Base-by-base conservation (phyloP, 2,329 filamentous ascomycete species). In the Colletotrichum sojae region DNA sequence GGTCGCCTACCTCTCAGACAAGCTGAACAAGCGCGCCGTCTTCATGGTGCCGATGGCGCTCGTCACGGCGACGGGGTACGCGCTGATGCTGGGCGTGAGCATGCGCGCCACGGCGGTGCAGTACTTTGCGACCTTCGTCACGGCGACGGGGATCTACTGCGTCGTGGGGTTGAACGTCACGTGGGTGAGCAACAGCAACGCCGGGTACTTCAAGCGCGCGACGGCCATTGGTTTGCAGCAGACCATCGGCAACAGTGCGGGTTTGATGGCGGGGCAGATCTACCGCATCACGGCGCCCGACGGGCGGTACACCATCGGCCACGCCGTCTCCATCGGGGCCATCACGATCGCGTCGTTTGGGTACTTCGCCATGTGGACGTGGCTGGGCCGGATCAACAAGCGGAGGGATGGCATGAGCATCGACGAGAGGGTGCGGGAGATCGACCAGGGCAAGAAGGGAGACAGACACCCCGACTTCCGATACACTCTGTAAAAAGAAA, bases 41-140 rank as follows among this genome's bases (percentile, higher is more conserved):
- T 79, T 92, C 93, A 67, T 70, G 63, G 57, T 68, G 4, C 63
- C 63, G 0, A 67, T 67, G 63, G 67, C 67, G 70, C 90, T 93
- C 18, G 71, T 78, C 36, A 82, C 89, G 36, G 88, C 89, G 0
- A 61, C 84, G 2, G 85, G 85, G 0, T 87, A 87, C 70, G 80
- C 85, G 12, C 72, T 88, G 69, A 76, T 88, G 27, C 82, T 81
- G 52, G 84, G 83, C 3, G 77, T 84, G 3, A 81, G 83, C 4
- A 81, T 84, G 13, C 87, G 86, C 68, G 40, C 57, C 0, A 67
- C 67, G 0, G 13, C 20, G 5, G 67, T 67, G 6, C 57, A 63
- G 6, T 70, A 70, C 43, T 67, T 70, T 13, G 67, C 67, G 0
- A 70, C 64, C 0, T 68, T 70, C 2, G 58, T 70, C 4, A 67